Percentiles rank a stretch among this genome's conserved stretches.
phyloP scores from a whole-genome alignment of 257 asterid species.

The Linaria vulgaris region DNA sequence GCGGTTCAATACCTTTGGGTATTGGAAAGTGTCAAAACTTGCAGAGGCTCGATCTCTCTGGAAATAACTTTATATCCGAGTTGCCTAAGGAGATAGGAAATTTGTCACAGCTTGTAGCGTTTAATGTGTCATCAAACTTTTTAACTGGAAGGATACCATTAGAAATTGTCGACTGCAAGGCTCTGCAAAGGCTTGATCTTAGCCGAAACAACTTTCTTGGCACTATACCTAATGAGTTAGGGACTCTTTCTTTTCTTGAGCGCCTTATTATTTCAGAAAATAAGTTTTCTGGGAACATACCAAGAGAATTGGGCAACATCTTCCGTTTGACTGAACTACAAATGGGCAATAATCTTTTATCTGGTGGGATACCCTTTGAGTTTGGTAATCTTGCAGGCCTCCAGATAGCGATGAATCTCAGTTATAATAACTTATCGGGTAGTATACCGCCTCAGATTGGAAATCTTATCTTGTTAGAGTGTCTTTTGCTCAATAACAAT shows the following conservation, averaged over 20 bases:
- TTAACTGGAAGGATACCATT: constrained; percentile 60
- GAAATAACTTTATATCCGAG: constrained; percentile 58
- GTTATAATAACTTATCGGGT: constrained; percentile 24
- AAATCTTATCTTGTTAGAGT: background rate
- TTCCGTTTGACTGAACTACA: constrained; percentile 84
- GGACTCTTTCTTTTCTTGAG: constrained; percentile 73
- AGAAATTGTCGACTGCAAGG: constrained; percentile 64
- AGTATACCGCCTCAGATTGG: background rate
- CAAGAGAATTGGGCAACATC: constrained; percentile 68
- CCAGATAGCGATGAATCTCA: constrained; percentile 85
- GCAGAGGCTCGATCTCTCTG: constrained; percentile 87
- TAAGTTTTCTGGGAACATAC: constrained; percentile 64
- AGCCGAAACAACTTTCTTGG: constrained; percentile 63
- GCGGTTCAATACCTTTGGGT: constrained; percentile 62
- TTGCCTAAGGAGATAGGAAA: constrained; percentile 73
- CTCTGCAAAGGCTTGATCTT: constrained; percentile 83
- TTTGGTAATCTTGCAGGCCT: constrained; percentile 70
- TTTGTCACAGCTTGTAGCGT: constrained; percentile 65
- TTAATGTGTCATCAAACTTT: constrained; percentile 65
- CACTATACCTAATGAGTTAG: constrained; percentile 58
- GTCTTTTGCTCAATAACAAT: background rate
- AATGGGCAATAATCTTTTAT: constrained; percentile 73
- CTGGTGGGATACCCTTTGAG: constrained; percentile 76
- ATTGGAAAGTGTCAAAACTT: constrained; percentile 59
- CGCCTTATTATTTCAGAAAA: constrained; percentile 72